Conservation (phyloP, 2,329 filamentous ascomycete genomes). For the Pseudodiploospora longispora region DNA sequence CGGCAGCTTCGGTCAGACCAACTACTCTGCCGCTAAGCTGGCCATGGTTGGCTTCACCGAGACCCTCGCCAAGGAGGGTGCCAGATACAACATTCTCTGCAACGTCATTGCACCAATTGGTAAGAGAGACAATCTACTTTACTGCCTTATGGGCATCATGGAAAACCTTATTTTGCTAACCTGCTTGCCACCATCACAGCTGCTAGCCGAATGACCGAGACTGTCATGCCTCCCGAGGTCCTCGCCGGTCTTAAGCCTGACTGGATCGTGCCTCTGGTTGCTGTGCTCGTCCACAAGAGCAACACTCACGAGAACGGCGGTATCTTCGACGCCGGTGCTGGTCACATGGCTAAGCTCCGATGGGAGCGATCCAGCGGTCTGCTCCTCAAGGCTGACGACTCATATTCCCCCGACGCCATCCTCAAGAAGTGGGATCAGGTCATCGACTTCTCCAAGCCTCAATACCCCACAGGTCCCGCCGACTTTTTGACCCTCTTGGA, state of each 20-base stretch:
- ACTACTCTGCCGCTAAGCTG: conserved; percentile 95
- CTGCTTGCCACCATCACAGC: conserved; percentile 36
- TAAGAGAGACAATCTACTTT: conserved; percentile 17
- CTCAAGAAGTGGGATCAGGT: conserved; percentile 85
- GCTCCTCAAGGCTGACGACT: conserved; percentile 80
- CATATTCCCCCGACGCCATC: conserved; percentile 80
- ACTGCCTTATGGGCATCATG: background rate
- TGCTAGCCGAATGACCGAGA: conserved; percentile 91
- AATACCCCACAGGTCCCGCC: conserved; percentile 75
- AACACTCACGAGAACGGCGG: conserved; percentile 76
- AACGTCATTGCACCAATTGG: conserved; percentile 90
- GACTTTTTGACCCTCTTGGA: conserved; percentile 85
- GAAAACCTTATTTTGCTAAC: conserved; percentile 15
- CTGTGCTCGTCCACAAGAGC: conserved; percentile 75
- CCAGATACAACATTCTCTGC: conserved; percentile 94
- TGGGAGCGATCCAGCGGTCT: conserved; percentile 92
- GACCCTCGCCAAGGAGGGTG: conserved; percentile 93
- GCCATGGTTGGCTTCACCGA: conserved; percentile 95
- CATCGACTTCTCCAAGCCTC: conserved; percentile 70
- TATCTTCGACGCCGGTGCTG: conserved; percentile 91
- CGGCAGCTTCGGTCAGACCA: conserved; percentile 90
- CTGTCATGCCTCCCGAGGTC: conserved; percentile 90
- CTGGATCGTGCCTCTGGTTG: conserved; percentile 91
- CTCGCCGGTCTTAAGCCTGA: conserved; percentile 80
- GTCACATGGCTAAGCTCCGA: conserved; percentile 83